These are phyloP conservation scores for Dothistroma pini DNA, from an alignment of 2,329 filamentous ascomycete genomes.

Conservation along the genomic window DNA sequence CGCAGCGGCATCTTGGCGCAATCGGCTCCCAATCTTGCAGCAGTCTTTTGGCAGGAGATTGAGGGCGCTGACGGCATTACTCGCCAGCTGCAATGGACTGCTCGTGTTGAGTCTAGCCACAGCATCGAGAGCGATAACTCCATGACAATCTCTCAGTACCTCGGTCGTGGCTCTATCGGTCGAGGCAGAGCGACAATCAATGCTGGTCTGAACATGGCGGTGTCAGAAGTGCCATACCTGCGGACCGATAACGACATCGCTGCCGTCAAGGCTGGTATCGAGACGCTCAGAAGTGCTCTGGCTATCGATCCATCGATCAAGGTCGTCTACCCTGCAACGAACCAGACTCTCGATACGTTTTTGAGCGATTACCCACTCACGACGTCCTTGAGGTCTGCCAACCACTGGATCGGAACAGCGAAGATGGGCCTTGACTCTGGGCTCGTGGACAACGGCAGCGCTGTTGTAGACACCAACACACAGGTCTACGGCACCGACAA, in stretches of 20 bases:
- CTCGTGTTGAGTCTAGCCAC: constrained; percentile 58
- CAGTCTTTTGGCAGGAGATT: constrained; percentile 60
- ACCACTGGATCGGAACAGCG: constrained; percentile 45
- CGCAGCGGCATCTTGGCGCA: constrained; percentile 60
- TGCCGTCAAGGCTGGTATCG: constrained; percentile 62
- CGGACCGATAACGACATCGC: constrained; percentile 55
- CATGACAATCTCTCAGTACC: constrained; percentile 52
- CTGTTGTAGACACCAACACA: constrained; percentile 50
- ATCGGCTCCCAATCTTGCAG: constrained; percentile 63
- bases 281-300: constrained; percentile 56
- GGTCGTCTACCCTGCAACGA: constrained; percentile 53
- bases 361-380: constrained; percentile 46
- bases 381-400: constrained; percentile 39
- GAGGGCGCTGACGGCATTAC: constrained; percentile 55
- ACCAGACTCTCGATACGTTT: constrained; percentile 54
- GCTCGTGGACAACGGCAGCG: constrained; percentile 39
- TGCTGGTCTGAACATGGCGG: constrained; percentile 54
- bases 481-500: constrained; percentile 61
- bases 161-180: constrained; percentile 61
- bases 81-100: constrained; percentile 63
- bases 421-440: constrained; percentile 45
- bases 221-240: constrained; percentile 59
- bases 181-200: constrained; percentile 61
- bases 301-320: constrained; percentile 53
- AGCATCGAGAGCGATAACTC: constrained; percentile 39